These are phyloP conservation scores for Syzygium aromaticum DNA, from an alignment of 345 rosid genomes.

Conservation along the genomic window DNA sequence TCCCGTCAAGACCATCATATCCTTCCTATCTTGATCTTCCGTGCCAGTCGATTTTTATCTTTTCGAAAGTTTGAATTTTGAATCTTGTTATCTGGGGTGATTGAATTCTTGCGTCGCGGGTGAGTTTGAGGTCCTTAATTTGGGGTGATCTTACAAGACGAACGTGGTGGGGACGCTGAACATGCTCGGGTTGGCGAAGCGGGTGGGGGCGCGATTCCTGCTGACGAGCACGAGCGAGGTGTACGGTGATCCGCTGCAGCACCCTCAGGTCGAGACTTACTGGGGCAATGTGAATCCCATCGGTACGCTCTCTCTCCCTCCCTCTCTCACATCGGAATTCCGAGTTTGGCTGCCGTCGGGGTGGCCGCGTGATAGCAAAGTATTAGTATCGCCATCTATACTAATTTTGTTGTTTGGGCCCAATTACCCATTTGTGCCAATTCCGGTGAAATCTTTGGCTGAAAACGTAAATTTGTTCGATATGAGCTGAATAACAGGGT, in stretches of 20 bases:
- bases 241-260: constrained; percentile 97
- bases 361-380: not conserved
- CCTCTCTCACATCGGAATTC: not conserved
- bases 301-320: constrained; percentile 25
- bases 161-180: constrained; percentile 95
- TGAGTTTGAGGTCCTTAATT: constrained; percentile 13
- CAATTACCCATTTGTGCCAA: not conserved
- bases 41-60: not conserved
- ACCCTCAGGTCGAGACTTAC: constrained; percentile 98
- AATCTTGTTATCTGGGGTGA: not conserved
- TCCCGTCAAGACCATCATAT: constrained; percentile 92
- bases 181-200: constrained; percentile 91
- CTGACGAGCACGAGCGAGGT: constrained; percentile 98
- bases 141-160: constrained; percentile 43
- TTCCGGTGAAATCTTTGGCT: not conserved
- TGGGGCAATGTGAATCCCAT: constrained; percentile 99
- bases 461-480: not conserved
- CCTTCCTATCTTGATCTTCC: constrained; percentile 15
- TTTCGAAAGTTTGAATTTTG: not conserved
- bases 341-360: not conserved
- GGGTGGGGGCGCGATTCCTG: constrained; percentile 87
- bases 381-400: not conserved
- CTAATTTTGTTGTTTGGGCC: not conserved
- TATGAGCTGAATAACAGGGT: not conserved
- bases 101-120: not conserved